Conservation (phyloP, 2,329 filamentous ascomycete genomes). For the Tolypocladium endophyticum region DNA sequence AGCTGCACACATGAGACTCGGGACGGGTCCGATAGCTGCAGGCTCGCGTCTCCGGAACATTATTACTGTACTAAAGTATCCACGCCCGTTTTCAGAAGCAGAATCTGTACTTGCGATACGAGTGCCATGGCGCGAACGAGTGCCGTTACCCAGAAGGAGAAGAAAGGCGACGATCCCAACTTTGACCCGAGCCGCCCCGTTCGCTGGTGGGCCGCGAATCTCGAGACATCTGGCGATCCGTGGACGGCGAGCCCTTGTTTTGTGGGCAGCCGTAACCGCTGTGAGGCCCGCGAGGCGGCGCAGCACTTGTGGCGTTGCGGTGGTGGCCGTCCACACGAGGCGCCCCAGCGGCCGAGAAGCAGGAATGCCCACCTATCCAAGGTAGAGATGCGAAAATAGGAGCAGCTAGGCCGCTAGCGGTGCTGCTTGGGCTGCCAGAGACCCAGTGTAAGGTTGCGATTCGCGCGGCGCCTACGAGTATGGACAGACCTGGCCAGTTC, state of each 20-base stretch:
- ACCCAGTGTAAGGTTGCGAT: neutral
- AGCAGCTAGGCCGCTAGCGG: neutral
- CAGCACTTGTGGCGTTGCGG: neutral
- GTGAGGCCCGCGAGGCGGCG: neutral
- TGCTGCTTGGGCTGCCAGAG: neutral
- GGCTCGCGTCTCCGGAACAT: neutral
- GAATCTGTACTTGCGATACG: neutral
- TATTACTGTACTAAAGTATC: neutral
- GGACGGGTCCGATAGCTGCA: neutral
- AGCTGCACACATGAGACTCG: neutral
- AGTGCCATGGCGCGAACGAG: neutral
- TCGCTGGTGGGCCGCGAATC: neutral
- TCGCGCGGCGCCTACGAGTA: neutral
- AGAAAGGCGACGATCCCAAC: neutral
- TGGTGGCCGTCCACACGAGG: no score
- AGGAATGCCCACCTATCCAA: neutral
- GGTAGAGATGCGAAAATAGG: neutral
- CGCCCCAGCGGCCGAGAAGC: neutral
- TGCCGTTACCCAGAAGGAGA: neutral
- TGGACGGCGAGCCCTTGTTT: neutral
- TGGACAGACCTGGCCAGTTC: neutral
- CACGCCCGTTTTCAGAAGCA: neutral
- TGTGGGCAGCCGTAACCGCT: neutral
- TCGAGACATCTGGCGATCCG: neutral
- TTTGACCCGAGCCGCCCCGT: neutral